Conservation (phyloP, 805 yeast species). For the Wickerhamomyces alni region DNA sequence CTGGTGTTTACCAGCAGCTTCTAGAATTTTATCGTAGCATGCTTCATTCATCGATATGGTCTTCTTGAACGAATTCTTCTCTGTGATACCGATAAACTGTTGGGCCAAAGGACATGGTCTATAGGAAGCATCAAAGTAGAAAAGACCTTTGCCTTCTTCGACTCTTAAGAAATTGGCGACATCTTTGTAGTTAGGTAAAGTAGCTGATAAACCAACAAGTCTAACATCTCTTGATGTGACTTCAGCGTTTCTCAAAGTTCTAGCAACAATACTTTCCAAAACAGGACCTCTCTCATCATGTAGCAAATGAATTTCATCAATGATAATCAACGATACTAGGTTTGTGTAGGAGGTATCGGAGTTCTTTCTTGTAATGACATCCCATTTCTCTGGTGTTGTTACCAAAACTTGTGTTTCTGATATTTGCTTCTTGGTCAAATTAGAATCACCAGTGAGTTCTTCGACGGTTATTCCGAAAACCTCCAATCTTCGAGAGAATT, state of each 20-base stretch:
- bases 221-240: slow-evolving; percentile 48
- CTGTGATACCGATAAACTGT: slow-evolving; percentile 83
- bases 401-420: slow-evolving; percentile 75
- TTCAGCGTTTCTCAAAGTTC: slow-evolving; percentile 49
- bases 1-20: slow-evolving; percentile 64
- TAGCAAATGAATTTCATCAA: slow-evolving; percentile 89
- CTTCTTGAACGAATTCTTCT: slow-evolving; percentile 70
- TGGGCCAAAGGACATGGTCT: slow-evolving; percentile 93
- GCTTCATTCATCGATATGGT: slow-evolving; percentile 84
- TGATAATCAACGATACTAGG: slow-evolving; percentile 63
- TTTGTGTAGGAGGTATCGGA: slow-evolving; percentile 59
- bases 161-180: slow-evolving; percentile 80
- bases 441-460: slow-evolving; percentile 89
- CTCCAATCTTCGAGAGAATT: slow-evolving; percentile 63
- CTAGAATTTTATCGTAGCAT: slow-evolving; percentile 74
- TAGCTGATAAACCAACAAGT: slow-evolving; percentile 85
- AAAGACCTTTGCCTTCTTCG: slow-evolving; percentile 51
- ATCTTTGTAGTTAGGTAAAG: slow-evolving; percentile 82
- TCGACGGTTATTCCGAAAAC: slow-evolving; percentile 66
- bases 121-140: slow-evolving; percentile 75
- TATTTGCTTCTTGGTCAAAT: slow-evolving; percentile 69
- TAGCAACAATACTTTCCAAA: slow-evolving; percentile 77
- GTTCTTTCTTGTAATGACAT: slow-evolving; percentile 82
- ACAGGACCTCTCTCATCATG: slow-evolving; percentile 97
- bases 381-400: slow-evolving; percentile 98